Conservation (phyloP, 208 protist species). For the Acanthamoeba sp. region DNA sequence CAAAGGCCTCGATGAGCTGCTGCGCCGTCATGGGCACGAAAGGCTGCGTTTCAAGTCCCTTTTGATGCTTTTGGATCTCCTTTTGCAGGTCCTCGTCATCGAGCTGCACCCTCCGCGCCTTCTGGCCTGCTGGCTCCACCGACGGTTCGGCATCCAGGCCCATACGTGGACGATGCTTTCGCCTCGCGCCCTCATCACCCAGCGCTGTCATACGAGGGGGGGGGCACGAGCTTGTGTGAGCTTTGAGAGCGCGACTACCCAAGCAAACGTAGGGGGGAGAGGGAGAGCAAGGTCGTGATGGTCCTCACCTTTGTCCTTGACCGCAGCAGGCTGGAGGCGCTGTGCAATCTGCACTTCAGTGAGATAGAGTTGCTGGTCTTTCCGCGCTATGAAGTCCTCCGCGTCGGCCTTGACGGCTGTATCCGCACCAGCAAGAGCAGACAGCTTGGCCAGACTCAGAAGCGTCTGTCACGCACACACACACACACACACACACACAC, state of each 20-base stretch:
- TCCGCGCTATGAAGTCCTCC: not conserved
- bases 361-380: slow-evolving; percentile 4
- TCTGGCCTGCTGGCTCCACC: not conserved
- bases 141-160: not conserved
- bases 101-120: not conserved
- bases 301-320: not conserved
- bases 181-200: not conserved
- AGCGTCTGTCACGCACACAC: no score
- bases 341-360: not conserved
- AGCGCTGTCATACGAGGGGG: not conserved
- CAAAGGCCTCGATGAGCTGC: slow-evolving; percentile 21
- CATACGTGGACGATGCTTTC: not conserved
- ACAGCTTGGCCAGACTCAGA: slow-evolving; percentile 8
- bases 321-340: not conserved
- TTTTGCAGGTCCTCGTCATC: not conserved
- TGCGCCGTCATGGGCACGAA: not conserved
- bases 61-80: not conserved
- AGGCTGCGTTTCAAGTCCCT: not conserved
- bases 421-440: not conserved
- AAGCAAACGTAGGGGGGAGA: no score
- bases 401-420: no score
- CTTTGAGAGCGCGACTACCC: no score
- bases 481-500: no score
- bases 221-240: not conserved
- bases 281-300: not conserved